Base-by-base conservation (phyloP, 768 basidiomycete genomes). In the Trametes cingulata region DNA sequence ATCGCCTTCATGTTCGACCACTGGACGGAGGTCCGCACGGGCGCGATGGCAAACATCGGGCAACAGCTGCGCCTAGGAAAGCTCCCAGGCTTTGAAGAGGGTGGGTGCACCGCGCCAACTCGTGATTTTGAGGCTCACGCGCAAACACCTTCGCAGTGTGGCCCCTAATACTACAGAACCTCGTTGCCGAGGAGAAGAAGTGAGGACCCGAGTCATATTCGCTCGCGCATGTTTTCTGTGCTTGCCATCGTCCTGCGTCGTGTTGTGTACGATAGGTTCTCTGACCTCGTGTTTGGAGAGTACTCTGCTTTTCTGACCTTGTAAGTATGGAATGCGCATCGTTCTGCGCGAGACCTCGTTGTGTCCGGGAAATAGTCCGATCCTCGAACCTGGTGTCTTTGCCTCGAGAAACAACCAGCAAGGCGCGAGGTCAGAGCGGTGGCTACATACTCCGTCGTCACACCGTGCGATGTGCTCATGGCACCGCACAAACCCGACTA, bases 11-110 rank as follows among this genome's bases (percentile, higher is more conserved):
- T 93, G 78, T 74, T 93, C 46, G 79, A 83, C 41, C 86, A 93
- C 67, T 95, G 93, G 93, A 75, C 80, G 39, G 87, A 91, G 29
- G 91, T 95, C 55, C 87, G 91, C 41, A 74, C 82, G n/a, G 85
- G 87, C 17, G 82, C 88, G 13, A 92, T 95, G 91, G 82, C 82
- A 55, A 82, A 80, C 63, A 88, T 95, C 5, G 94, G 91, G 90
- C 82, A 86, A 57, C 90, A 93, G 73, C 93, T 95, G 41, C 79
- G 93, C 56, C 79, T 84, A 48, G 93, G 93, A 43, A 80, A 90
- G 35, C 90, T 93, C 69, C 88, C 91, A 17, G 92, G 93, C 0
- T 94, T 93, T 68, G 93, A 93, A 74, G 90, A 93, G 80, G 88
- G 88, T 88, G 15, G 10, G 76, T 70, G 29, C 20, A 55, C 39